phyloP scores from a whole-genome alignment of 2,329 filamentous ascomycete genomes.

The Proliferodiscus dingleyae region DNA sequence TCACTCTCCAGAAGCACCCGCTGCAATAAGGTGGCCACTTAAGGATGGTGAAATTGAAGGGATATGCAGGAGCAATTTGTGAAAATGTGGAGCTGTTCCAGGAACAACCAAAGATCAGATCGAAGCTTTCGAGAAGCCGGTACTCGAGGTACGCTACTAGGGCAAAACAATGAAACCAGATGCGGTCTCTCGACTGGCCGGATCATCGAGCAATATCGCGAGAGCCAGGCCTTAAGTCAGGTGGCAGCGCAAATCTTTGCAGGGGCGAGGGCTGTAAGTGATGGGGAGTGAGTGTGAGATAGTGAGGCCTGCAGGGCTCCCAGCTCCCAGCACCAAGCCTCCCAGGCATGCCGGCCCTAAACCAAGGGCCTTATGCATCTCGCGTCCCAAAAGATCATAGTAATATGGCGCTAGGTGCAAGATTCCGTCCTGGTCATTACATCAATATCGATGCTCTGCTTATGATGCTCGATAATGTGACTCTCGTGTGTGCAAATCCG shows the following conservation, averaged over 20 bases:
- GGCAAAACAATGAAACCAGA: slow-evolving; percentile 15
- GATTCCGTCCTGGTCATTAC: neutral
- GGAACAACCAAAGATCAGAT: slow-evolving; percentile 23
- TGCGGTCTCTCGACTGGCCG: slow-evolving; percentile 13
- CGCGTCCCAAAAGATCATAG: slow-evolving; percentile 12
- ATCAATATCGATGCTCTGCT: slow-evolving; percentile 12
- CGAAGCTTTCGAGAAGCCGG: slow-evolving; percentile 19
- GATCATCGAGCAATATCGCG: slow-evolving; percentile 3
- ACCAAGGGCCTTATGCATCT: slow-evolving; percentile 17
- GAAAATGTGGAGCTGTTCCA: slow-evolving; percentile 18
- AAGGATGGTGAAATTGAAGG: slow-evolving; percentile 12
- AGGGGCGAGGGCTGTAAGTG: slow-evolving; percentile 6
- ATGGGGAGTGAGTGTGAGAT: too few relatives aligned
- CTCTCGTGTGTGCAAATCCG: slow-evolving; percentile 6
- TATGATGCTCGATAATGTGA: slow-evolving; percentile 18
- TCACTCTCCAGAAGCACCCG: slow-evolving; percentile 7
- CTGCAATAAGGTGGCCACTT: slow-evolving; percentile 4
- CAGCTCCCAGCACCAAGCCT: too few relatives aligned
- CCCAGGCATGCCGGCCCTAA: slow-evolving; percentile 24
- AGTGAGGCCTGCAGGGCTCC: too few relatives aligned
- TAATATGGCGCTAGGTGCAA: slow-evolving; percentile 14
- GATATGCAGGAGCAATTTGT: slow-evolving; percentile 16
- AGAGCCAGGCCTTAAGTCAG: slow-evolving; percentile 5
- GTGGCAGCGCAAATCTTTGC: slow-evolving; percentile 14
- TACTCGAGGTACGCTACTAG: slow-evolving; percentile 10